phyloP scores from a whole-genome alignment of 2,329 filamentous ascomycete species.

The Penicillium sp. region DNA sequence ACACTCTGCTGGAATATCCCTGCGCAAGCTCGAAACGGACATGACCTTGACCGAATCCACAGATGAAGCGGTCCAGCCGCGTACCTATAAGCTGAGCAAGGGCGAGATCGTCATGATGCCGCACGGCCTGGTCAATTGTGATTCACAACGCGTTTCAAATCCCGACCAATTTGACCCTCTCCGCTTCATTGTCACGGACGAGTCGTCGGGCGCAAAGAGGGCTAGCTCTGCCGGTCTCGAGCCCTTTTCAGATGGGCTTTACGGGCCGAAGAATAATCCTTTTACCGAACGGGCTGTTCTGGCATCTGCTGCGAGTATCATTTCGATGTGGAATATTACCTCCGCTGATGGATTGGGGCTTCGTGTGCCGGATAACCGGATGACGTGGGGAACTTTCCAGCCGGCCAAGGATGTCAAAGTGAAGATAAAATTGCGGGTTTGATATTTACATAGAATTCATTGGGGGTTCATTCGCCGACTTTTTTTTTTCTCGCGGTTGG shows the following conservation, averaged over 20 bases:
- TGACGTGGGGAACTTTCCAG: slow-evolving; percentile 46
- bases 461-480: no score
- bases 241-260: slow-evolving; percentile 46
- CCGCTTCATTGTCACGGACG: slow-evolving; percentile 42
- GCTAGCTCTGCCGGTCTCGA: slow-evolving; percentile 39
- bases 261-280: slow-evolving; percentile 46
- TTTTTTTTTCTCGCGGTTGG: no score
- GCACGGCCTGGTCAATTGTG: slow-evolving; percentile 41
- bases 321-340: slow-evolving; percentile 53
- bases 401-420: slow-evolving; percentile 51
- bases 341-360: slow-evolving; percentile 42
- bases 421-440: slow-evolving; percentile 44
- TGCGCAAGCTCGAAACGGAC: slow-evolving; percentile 37
- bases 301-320: slow-evolving; percentile 47
- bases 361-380: slow-evolving; percentile 47
- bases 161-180: slow-evolving; percentile 41
- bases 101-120: slow-evolving; percentile 42
- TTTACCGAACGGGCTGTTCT: slow-evolving; percentile 49
- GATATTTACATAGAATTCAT: background rate
- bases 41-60: slow-evolving; percentile 36
- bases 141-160: slow-evolving; percentile 36
- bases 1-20: slow-evolving; percentile 38
- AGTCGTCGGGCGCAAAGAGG: slow-evolving; percentile 30
- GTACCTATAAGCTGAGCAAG: slow-evolving; percentile 37
- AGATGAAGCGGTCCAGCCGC: slow-evolving; percentile 33